A percentile compares a stretch with the other conserved stretches of the same genome.
Evolutionary conservation across 2,329 filamentous ascomycete genomes (phyloP).

Genomic region (Grosmannia serpens): DNA sequence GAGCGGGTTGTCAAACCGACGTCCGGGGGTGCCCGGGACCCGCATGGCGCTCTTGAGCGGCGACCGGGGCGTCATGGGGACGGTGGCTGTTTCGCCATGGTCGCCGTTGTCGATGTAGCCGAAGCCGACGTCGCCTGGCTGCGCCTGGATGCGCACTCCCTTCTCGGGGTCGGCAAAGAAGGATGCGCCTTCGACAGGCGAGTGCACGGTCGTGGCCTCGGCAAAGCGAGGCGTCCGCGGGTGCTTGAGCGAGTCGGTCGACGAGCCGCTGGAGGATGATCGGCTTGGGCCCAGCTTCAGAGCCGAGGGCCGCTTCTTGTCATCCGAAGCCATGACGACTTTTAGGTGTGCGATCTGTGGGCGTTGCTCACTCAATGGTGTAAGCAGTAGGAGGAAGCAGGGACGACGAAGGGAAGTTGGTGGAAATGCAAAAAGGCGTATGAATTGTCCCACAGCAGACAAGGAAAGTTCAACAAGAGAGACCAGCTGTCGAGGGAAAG

Average conservation of each 20-base stretch:
- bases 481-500: constrained; percentile 43
- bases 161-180: constrained; percentile 50
- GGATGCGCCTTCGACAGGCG: constrained; percentile 50
- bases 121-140: constrained; percentile 82
- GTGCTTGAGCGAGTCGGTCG: constrained; percentile 47
- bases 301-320: constrained; percentile 45
- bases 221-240: constrained; percentile 69
- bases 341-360: too few relatives aligned
- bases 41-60: constrained; percentile 86
- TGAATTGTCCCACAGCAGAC: constrained; percentile 22
- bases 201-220: constrained; percentile 69
- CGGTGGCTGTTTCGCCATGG: constrained; percentile 43
- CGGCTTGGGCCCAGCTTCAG: constrained; percentile 40
- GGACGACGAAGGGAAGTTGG: constrained; percentile 19
- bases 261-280: constrained; percentile 39
- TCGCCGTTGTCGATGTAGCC: constrained; percentile 64
- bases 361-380: too few relatives aligned
- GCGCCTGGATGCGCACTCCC: constrained; percentile 48
- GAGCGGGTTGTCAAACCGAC: constrained; percentile 62
- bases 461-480: constrained; percentile 26
- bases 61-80: constrained; percentile 59
- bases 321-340: constrained; percentile 22
- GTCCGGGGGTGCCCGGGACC: constrained; percentile 69
- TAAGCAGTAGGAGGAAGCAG: constrained; percentile 4
- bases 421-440: constrained; percentile 25